Evolutionary conservation across 169 alveolate genomes (phyloP).

Genomic region (Ichthyophthirius multifiliis): DNA sequence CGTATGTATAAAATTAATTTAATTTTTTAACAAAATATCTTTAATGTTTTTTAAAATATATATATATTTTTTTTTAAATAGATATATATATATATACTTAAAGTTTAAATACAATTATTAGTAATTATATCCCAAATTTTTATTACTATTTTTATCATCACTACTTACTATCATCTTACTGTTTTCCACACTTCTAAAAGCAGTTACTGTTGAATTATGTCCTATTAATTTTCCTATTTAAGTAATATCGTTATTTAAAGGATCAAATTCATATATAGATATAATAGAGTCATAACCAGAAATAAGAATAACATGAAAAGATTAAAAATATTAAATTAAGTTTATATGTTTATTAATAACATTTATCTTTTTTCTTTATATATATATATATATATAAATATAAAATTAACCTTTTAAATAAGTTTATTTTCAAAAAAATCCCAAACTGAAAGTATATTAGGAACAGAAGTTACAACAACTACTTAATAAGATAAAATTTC

Average conservation of each 20-base stretch:
- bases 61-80: not conserved
- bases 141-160: not conserved
- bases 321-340: not conserved
- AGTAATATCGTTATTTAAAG: not conserved
- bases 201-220: not conserved
- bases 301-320: not conserved
- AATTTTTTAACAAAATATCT: not conserved
- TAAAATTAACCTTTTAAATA: not conserved
- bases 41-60: not conserved
- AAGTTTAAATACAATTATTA: not conserved
- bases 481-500: not conserved
- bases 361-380: not conserved
- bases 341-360: not conserved
- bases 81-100: not conserved
- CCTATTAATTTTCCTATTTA: not conserved
- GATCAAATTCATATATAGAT: not conserved
- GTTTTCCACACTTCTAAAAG: not conserved
- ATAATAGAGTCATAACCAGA: not conserved
- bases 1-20: not conserved
- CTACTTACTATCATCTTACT: not conserved
- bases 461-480: not conserved
- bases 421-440: not conserved
- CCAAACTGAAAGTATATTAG: not conserved
- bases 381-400: no score
- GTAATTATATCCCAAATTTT: not conserved